Evolutionary conservation across 2,329 filamentous ascomycete genomes (phyloP).

Genomic region (Pestalotiopsis sp.): DNA sequence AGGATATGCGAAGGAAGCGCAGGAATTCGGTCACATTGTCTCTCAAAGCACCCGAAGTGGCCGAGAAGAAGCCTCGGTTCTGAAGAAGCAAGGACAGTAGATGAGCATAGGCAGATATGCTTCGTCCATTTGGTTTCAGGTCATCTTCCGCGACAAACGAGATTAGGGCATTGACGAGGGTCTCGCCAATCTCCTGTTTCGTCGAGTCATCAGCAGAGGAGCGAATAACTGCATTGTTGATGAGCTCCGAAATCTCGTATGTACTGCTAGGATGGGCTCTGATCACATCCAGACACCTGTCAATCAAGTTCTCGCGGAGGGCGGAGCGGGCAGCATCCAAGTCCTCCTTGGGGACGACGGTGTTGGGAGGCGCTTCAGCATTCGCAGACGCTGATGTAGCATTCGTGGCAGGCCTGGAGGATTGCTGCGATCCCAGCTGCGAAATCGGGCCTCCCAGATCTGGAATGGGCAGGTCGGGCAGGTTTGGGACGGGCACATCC

Average conservation of each 20-base stretch:
- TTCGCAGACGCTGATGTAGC: constrained; percentile 17
- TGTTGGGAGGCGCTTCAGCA: constrained; percentile 20
- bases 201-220: constrained; percentile 53
- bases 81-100: constrained; percentile 86
- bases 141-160: constrained; percentile 65
- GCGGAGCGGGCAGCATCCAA: constrained; percentile 74
- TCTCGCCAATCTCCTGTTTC: constrained; percentile 77
- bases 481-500: no score
- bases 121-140: constrained; percentile 60
- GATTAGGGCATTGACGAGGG: constrained; percentile 81
- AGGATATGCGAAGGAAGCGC: constrained; percentile 74
- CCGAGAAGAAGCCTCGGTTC: constrained; percentile 77
- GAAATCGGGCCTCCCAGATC: background rate
- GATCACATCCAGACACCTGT: constrained; percentile 87
- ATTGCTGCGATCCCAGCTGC: constrained; percentile 16
- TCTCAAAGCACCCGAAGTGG: constrained; percentile 73
- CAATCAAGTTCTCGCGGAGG: constrained; percentile 79
- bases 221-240: constrained; percentile 71
- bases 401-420: constrained; percentile 24
- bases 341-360: constrained; percentile 70
- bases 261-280: constrained; percentile 86
- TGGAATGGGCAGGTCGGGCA: no score
- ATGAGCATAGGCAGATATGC: constrained; percentile 87
- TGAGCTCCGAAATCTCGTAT: constrained; percentile 87
- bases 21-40: constrained; percentile 78